Evolutionary conservation across 495 filamentous ascomycete species (phyloP).

Genomic region (Penicillium manginii): DNA sequence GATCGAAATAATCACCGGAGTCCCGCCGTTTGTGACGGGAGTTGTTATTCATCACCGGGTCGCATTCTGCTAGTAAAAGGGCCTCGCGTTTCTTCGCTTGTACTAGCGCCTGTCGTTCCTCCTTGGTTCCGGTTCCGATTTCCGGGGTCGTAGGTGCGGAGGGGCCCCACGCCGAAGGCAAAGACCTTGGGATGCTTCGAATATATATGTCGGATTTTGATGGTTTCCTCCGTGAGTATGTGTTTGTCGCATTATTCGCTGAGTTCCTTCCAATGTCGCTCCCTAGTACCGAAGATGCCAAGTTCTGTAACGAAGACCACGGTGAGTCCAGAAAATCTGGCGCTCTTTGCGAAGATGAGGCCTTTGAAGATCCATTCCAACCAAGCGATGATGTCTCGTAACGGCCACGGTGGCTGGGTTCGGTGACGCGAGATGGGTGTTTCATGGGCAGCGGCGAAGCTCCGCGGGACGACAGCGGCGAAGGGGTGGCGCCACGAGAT

Average conservation of each 20-base stretch:
- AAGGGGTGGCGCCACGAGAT: constrained; percentile 47
- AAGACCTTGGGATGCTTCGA: constrained; percentile 42
- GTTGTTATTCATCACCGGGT: constrained; percentile 46
- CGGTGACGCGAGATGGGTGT: constrained; percentile 46
- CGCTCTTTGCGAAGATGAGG: constrained; percentile 39
- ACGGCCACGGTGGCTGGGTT: constrained; percentile 25
- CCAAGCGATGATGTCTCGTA: constrained; percentile 35
- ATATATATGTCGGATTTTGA: constrained; percentile 47
- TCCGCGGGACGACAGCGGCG: constrained; percentile 48
- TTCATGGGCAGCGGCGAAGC: constrained; percentile 53
- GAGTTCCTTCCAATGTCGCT: constrained; percentile 44
- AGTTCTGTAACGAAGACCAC: constrained; percentile 57
- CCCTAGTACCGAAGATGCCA: constrained; percentile 57
- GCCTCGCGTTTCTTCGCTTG: constrained; percentile 66
- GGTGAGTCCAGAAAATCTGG: constrained; percentile 53
- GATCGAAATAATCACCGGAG: constrained; percentile 55
- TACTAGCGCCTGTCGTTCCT: constrained; percentile 58
- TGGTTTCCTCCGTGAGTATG: constrained; percentile 47
- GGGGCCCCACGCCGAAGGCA: constrained; percentile 59
- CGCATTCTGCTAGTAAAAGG: constrained; percentile 58
- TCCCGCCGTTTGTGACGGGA: constrained; percentile 62
- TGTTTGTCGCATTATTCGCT: constrained; percentile 32
- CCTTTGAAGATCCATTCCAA: constrained; percentile 31
- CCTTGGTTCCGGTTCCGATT: constrained; percentile 58
- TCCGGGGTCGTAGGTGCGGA: constrained; percentile 41